Evolutionary conservation across 129 eudicot genomes (phyloP), one percentile per base, ranked within the genome.

Genomic region (Ambrosia artemisiifolia): DNA sequence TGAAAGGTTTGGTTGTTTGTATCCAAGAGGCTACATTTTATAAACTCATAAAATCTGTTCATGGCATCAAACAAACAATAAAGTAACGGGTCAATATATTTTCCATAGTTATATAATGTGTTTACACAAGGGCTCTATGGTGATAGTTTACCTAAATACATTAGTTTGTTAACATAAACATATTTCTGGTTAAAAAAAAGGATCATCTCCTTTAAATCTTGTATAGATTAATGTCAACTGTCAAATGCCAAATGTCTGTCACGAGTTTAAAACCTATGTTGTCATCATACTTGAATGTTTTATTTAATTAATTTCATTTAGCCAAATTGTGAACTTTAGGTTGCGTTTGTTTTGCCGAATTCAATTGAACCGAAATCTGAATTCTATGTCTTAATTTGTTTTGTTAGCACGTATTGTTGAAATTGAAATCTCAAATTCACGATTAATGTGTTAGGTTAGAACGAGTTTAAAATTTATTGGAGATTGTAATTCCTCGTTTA

Each of bases 41-140:
- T 33, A 61, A 61, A 34, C 66, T 34, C 46, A 61, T 32, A 14
- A 61, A 61, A 61, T 61, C 43, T 32, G 20, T 61, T 61, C 44
- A 59, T 59, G 43, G 11, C 42, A 61, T 61, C 66, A 61, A 61
- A 34, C 46, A 32, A 34, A 33, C 43, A 32, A 16, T 59, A 59
- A 59, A 59, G 8, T 59, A 30, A 59, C 6, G 18, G n/a, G 2
- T 11, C 63, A 57, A 57, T 20, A 57, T 57, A 53, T 4, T 19
- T 57, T 57, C 36, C 64, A 11, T 28, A 57, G 16, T 11, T 57
- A 33, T 61, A 33, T 12, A 33, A 61, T 14, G 43, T 33, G 42
- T 56, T 14, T 61, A 32, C 6, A 61, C 18, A 6, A 57, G 30
- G 11, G 64, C 38, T 28, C 24, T 61, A 32, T 61, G 44, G 66